Evolutionary conservation across 2,329 filamentous ascomycete genomes (phyloP), one percentile per base, ranked within the genome.

Genomic region (Clonostachys byssicola): DNA sequence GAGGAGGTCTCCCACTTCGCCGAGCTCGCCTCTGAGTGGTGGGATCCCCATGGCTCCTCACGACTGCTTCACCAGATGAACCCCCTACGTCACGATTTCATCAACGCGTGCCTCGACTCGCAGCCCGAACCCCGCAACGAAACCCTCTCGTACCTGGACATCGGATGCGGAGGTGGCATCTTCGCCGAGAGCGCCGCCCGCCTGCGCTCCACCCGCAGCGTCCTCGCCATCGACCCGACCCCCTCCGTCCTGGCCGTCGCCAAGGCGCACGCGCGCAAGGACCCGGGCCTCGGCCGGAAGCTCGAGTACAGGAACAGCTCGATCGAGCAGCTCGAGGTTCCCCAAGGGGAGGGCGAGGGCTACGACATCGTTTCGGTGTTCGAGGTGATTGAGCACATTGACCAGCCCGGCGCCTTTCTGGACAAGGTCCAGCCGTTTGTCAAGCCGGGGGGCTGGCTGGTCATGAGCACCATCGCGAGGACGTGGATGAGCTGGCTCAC

Each of bases 51-150:
- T 62, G 94, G 94, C 45, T 86, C 92, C 7, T 96, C 91, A 5
- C 84, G 92, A 38, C 83, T 96, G 49, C 83, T 99, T 3, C 94
- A 99, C 68, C 85, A 96, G 55, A 97, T 99, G 92, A 97, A 99
- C 71, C 94, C 94, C 2, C 81, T 96, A 42, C 91, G 94, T 34
- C 92, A 97, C 71, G 85, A 91, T 68, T 97, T 97, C 70, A 94
- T 96, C 65, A 77, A 77, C 18, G 70, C 73, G 52, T 96, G 92
- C 62, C 80, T 86, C 42, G 56, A 58, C 53, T 77, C 80, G 17
- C 73, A 78, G 42, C 68, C 70, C 50, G 68, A 71, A 42, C 59
- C 69, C 20, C 44, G 54, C 58, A 41, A 52, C 35, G 55, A 52
- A 54, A 56, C 49, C 9, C 72, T 90, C 5, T 77, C 77, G 34